Evolutionary conservation across 164 flowering plant genomes (phyloP).

Genomic region (Piper longum): DNA sequence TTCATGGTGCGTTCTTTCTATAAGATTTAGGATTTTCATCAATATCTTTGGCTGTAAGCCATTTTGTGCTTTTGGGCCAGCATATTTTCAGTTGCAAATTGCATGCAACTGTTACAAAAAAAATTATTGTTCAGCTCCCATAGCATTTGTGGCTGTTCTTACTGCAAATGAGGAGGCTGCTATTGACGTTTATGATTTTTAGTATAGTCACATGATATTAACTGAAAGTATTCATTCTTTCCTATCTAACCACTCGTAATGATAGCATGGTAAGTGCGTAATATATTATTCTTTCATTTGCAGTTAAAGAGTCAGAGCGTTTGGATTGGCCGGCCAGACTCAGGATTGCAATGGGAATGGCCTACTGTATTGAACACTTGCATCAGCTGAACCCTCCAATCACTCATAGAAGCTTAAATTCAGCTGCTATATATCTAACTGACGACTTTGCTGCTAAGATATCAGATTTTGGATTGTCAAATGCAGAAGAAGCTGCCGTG

Average conservation of each 20-base stretch:
- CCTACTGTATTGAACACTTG: conserved; percentile 69
- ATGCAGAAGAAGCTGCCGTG: conserved; percentile 15
- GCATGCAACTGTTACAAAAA: too few species aligned
- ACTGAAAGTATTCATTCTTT: too few species aligned
- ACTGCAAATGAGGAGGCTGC: too few species aligned
- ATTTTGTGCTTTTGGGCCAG: too few species aligned
- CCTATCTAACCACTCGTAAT: background rate
- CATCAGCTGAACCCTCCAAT: conserved; percentile 56
- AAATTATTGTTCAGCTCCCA: too few species aligned
- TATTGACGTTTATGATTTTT: too few species aligned
- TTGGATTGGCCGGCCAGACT: conserved; percentile 58
- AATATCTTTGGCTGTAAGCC: too few species aligned
- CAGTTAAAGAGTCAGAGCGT: conserved; percentile 73
- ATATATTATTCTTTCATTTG: background rate
- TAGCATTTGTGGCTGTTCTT: too few species aligned
- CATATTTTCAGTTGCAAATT: too few species aligned
- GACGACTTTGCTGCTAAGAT: conserved; percentile 82
- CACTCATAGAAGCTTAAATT: conserved; percentile 29
- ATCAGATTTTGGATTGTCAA: conserved; percentile 46
- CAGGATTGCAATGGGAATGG: conserved; percentile 63
- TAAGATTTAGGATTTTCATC: too few species aligned
- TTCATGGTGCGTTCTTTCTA: conserved; percentile 39
- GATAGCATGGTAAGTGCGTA: background rate
- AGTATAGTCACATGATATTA: too few species aligned
- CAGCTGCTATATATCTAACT: conserved; percentile 48